A percentile compares a stretch with the other conserved stretches of the same genome.
These are phyloP conservation scores for Leptodermis oblonga DNA, from an alignment of 257 asterid genomes.

Conservation along the genomic window DNA sequence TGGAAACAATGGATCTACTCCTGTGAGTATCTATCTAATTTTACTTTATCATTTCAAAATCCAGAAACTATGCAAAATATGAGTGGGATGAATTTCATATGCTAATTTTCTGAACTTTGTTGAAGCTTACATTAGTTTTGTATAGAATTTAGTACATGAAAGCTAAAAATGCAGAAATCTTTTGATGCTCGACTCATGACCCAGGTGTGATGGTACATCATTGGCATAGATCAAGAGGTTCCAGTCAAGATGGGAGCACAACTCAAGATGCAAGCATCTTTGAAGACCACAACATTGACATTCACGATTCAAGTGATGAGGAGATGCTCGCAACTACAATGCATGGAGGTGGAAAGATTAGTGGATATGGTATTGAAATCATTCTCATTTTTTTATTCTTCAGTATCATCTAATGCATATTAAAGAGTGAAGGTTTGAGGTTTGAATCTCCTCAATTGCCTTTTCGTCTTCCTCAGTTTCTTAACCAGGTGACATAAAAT, in stretches of 20 bases:
- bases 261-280: conserved; percentile 4
- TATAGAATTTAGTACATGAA: background rate
- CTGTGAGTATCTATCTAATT: conserved; percentile 22
- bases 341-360: background rate
- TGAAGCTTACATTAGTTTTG: background rate
- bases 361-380: conserved; percentile 8
- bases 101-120: background rate
- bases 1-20: conserved; percentile 35
- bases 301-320: conserved; percentile 23
- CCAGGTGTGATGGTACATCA: conserved; percentile 30
- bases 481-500: background rate
- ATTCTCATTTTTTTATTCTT: background rate
- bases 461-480: background rate
- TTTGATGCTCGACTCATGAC: background rate
- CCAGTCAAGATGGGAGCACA: background rate
- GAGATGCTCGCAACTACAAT: background rate
- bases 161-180: background rate
- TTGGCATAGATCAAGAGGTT: conserved; percentile 15
- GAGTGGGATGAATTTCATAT: background rate
- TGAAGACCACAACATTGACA: conserved; percentile 7
- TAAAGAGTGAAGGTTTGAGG: no score
- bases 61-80: no score
- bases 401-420: background rate
- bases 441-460: background rate
- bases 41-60: background rate